phyloP scores from a whole-genome alignment of 352 stramenopile species.

The Phytophthora boehmeriae region DNA sequence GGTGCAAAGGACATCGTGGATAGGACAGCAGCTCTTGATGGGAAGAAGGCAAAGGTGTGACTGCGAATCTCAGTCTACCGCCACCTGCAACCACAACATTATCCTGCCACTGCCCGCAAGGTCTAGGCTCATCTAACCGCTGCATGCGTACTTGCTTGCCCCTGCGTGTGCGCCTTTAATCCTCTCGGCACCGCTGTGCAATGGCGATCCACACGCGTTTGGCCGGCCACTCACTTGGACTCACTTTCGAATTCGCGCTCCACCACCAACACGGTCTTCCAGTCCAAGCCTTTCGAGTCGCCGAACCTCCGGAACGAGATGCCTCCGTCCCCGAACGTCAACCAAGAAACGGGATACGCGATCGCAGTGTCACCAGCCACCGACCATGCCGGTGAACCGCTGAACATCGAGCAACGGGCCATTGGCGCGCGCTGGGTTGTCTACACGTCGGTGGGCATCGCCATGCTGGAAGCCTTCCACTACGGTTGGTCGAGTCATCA shows the following conservation, averaged over 20 bases:
- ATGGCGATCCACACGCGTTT: too few relatives aligned
- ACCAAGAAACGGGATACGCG: slow-evolving; percentile 18
- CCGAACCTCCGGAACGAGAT: slow-evolving; percentile 6
- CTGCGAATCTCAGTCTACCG: background rate
- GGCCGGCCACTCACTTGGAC: background rate
- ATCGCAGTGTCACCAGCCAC: slow-evolving; percentile 12
- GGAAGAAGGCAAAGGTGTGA: background rate
- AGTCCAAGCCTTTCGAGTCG: slow-evolving; percentile 7
- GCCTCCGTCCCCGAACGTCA: slow-evolving; percentile 10
- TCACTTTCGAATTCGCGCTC: slow-evolving; percentile 30
- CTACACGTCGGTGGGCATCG: slow-evolving; percentile 41
- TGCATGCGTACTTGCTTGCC: too few relatives aligned
- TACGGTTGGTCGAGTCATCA: slow-evolving; percentile 60
- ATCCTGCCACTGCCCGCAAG: background rate
- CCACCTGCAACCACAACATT: too few relatives aligned
- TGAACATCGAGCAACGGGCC: slow-evolving; percentile 20
- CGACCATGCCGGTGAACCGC: slow-evolving; percentile 1
- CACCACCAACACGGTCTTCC: slow-evolving; percentile 11
- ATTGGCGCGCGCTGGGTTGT: slow-evolving; percentile 39
- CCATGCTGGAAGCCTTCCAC: slow-evolving; percentile 49
- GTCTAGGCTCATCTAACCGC: background rate
- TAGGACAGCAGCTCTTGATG: background rate
- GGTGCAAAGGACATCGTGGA: too few relatives aligned
- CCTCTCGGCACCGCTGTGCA: background rate
- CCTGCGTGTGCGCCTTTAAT: slow-evolving; percentile 5